A percentile compares a stretch with the other conserved stretches of the same genome.
Evolutionary conservation across 2,329 filamentous ascomycete genomes (phyloP).

Genomic region (Cordyceps pruinosa): DNA sequence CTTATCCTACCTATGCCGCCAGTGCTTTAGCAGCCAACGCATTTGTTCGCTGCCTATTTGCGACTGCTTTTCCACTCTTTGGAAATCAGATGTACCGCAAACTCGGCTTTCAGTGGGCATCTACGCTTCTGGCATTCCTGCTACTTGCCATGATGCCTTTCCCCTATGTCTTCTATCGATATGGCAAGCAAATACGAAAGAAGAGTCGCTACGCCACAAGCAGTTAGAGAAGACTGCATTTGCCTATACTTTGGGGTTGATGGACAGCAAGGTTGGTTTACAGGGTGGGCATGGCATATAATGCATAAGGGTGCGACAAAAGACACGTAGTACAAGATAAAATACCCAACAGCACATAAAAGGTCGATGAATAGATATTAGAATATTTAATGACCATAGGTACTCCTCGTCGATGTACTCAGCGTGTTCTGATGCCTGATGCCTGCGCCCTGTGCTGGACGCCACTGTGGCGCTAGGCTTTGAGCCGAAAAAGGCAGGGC

Average conservation of each 20-base stretch:
- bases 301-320: no score
- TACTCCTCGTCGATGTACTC: no score
- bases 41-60: constrained; percentile 68
- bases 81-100: constrained; percentile 64
- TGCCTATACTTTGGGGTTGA: no score
- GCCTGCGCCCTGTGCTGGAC: not conserved
- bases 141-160: constrained; percentile 57
- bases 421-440: no score
- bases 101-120: constrained; percentile 65
- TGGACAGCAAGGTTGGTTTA: no score
- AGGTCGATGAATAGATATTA: no score
- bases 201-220: constrained; percentile 45
- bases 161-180: constrained; percentile 56
- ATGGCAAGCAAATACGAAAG: constrained; percentile 49
- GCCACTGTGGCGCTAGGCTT: not conserved
- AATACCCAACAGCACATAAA: no score
- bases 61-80: constrained; percentile 60
- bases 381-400: no score
- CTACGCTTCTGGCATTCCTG: constrained; percentile 53
- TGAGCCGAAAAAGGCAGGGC: not conserved
- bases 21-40: constrained; percentile 78
- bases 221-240: not conserved
- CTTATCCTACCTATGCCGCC: constrained; percentile 69
- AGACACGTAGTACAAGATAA: no score
- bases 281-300: no score